Evolutionary conservation across 2,329 filamentous ascomycete genomes (phyloP), one percentile per base, ranked within the genome.

Genomic region (Fusarium haematococcum): DNA sequence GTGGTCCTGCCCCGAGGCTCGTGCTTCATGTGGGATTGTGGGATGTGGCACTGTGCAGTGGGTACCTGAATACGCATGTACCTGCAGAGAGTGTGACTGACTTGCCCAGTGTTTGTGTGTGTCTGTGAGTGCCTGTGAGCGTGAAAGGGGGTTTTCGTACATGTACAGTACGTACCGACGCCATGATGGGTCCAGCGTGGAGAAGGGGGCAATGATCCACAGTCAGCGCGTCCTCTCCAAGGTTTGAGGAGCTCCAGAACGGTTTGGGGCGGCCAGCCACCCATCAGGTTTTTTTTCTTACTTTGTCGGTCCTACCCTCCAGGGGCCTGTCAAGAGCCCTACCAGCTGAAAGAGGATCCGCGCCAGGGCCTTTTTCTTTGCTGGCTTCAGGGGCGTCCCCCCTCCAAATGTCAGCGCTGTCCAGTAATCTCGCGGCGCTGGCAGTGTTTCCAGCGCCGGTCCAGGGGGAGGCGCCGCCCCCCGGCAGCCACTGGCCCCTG

Each of bases 381-480:
- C 72, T 57, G 61, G 14, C 37, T 75, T 70, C 72, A 75, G 72
- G 72, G 69, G 25, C 4, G 16, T 18, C 18, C 25, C 27, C 69
- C 65, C 66, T 69, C 72, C 61, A 69, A 69, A 73, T 59, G 56
- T 67, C 58, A 37, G 41, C 11, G 23, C 43, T 35, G 30, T 75
- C 72, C 72, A 75, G 67, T 75, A 45, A 56, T 50, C 63, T 30
- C 54, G 1, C n/a, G 63, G 43, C 39, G 65, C 39, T 18, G 63
- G 27, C 65, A 72, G 60, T 41, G 62, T 63, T 73, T 70, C 61
- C 73, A 70, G 70, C 48, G 59, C 57, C 66, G 65, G 65, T 43
- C 58, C 76, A 78, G 76, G 76, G 75, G 76, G 76, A 73, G 76
- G 76, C 68, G 76, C 68, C 74, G 72, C 76, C 76, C 35, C 75